These are phyloP conservation scores for Begonia masoniana DNA, from an alignment of 306 rosid species.

Conservation along the genomic window DNA sequence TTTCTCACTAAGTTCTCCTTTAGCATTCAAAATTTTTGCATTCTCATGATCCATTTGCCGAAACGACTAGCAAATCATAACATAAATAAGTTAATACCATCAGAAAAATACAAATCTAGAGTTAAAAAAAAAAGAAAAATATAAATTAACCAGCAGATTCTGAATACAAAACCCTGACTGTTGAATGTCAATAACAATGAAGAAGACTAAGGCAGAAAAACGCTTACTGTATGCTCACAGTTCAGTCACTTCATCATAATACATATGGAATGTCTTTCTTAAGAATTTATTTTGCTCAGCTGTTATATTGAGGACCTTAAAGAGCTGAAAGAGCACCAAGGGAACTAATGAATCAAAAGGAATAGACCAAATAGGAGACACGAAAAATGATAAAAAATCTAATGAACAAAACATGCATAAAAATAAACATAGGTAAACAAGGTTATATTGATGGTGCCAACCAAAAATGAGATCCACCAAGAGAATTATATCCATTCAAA, in stretches of 20 bases:
- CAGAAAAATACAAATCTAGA: not conserved
- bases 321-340: conserved; percentile 55
- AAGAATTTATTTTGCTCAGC: conserved; percentile 81
- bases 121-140: not conserved
- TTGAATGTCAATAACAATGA: not conserved
- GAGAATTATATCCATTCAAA: not conserved
- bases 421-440: conserved; percentile 3
- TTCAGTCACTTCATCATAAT: conserved; percentile 78
- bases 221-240: conserved; percentile 84
- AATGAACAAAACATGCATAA: conserved; percentile 3
- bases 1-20: conserved; percentile 94
- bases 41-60: conserved; percentile 92
- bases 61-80: conserved; percentile 49
- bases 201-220: conserved; percentile 7
- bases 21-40: conserved; percentile 87
- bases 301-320: conserved; percentile 76
- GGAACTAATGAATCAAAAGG: conserved; percentile 11
- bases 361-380: conserved; percentile 10
- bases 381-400: not conserved
- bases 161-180: not conserved
- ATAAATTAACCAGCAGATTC: not conserved
- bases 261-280: conserved; percentile 68
- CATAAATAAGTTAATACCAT: conserved; percentile 14
- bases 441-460: conserved; percentile 1
- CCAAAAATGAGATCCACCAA: not conserved